Percentiles rank a stretch among this genome's conserved stretches.
Evolutionary conservation across 306 rosid species (phyloP).

Genomic region (Cucumis hystrix): DNA sequence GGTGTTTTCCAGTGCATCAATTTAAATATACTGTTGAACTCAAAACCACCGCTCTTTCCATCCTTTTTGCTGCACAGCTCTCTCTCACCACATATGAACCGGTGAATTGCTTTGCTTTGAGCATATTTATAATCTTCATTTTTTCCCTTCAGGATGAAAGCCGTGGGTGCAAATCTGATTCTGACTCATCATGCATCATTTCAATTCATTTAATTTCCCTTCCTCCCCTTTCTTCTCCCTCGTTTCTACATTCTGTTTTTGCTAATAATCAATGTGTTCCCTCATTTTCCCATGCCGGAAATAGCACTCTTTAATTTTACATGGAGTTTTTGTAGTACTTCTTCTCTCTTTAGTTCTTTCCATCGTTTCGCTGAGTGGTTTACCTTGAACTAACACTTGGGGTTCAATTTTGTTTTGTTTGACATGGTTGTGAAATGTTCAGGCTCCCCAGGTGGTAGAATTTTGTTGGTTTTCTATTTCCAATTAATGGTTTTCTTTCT

Average conservation of each 20-base stretch:
- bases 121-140: slow-evolving; percentile 1
- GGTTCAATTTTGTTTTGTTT: neutral
- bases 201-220: neutral
- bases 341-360: neutral
- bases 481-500: neutral
- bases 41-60: slow-evolving; percentile 1
- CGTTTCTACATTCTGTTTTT: neutral
- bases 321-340: neutral
- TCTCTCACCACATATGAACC: slow-evolving; percentile 3
- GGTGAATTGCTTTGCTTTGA: neutral
- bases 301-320: neutral
- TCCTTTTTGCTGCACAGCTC: slow-evolving; percentile 1
- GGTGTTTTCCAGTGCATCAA: slow-evolving; percentile 17
- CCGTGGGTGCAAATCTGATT: neutral
- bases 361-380: neutral
- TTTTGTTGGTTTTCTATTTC: neutral
- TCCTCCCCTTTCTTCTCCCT: neutral
- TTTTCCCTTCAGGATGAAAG: neutral
- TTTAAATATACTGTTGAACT: slow-evolving; percentile 18
- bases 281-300: neutral
- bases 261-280: neutral
- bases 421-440: neutral
- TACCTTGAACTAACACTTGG: neutral
- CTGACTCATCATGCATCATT: neutral
- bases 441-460: neutral